Conservation (phyloP, 768 basidiomycete species). For the Trametes punicea region DNA sequence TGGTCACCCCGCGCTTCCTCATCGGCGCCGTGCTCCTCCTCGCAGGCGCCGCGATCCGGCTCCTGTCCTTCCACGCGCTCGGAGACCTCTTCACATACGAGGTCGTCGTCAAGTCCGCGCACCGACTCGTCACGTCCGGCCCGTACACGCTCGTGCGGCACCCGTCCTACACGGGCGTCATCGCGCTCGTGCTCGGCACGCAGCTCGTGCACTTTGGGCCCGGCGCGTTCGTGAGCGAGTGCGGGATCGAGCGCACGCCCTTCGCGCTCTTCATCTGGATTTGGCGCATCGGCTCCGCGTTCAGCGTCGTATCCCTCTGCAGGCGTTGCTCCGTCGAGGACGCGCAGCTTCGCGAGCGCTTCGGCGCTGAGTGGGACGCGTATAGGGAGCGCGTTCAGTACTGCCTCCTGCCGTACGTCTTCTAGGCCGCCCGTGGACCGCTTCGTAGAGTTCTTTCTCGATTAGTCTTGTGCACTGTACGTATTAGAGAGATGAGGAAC, state of each 20-base stretch:
- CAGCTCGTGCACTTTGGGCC: slow-evolving; percentile 4
- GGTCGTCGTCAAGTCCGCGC: slow-evolving; percentile 6
- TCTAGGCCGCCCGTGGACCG: too few relatives aligned
- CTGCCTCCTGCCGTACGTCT: slow-evolving; percentile 23
- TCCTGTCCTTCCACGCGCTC: slow-evolving; percentile 1
- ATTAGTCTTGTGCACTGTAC: too few relatives aligned
- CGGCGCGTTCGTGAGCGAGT: background rate
- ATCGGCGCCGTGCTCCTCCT: background rate
- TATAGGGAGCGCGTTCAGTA: slow-evolving; percentile 22
- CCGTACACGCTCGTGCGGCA: slow-evolving; percentile 21
- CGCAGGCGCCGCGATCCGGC: background rate
- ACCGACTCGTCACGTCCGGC: slow-evolving; percentile 15
- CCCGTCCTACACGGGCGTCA: slow-evolving; percentile 18
- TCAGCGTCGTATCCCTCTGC: background rate
- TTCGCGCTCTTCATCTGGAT: background rate
- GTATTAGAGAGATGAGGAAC: too few relatives aligned
- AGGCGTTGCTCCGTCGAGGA: slow-evolving; percentile 26
- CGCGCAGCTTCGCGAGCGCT: slow-evolving; percentile 20
- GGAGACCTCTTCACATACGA: slow-evolving; percentile 19
- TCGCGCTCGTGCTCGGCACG: slow-evolving; percentile 4
- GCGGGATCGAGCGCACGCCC: background rate
- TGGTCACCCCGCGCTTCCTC: background rate
- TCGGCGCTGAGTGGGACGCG: slow-evolving; percentile 23
- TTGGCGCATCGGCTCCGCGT: background rate
- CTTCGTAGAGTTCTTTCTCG: too few relatives aligned